Evolutionary conservation across 1,284 basidiomycete species (phyloP), one percentile per base, ranked within the genome.

Genomic region (Phellinidium pouzarii): DNA sequence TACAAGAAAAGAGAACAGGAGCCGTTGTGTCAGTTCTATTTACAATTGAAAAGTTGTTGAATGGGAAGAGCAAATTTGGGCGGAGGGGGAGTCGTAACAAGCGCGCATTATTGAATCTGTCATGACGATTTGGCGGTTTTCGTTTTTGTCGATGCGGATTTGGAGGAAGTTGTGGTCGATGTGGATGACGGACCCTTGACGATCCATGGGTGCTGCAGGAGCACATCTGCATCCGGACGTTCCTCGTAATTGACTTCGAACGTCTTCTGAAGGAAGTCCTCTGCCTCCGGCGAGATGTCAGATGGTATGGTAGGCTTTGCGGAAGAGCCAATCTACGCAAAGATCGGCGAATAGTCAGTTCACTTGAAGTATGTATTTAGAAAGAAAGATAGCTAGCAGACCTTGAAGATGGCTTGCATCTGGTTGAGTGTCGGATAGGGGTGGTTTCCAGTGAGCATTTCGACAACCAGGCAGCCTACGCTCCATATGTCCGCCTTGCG

Each of bases 401-500:
- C 94, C 79, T 87, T 91, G 77, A 92, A 98, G 64, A 96, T 96
- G 55, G 91, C 93, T 71, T 96, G 94, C 94, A 98, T 98, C 70
- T 99, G 95, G n/a, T 90, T 94, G 23, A 99, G 75, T 58, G 93
- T 89, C 0, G 95, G 90, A 90, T 93, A 99, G 0, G 96, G 96
- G 67, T 97, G 95, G 61, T 94, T 87, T 3, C 95, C 95, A 0
- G 93, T 97, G 54, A 99, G 75, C 96, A 99, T 99, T 69, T 99
- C 96, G 17, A 99, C 93, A 12, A 98, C 88, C 46, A 99, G 72
- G 68, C 96, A 99, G 2, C 96, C 96, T 0, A 99, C 85, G 63
- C 90, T 93, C 96, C 96, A 99, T 49, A 99, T 97, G 67, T 99
- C 96, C 4, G 94, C 94, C 64, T 97, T 97, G 62, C 79, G 80